Percentiles rank a stretch among this genome's conserved stretches.
phyloP scores from a whole-genome alignment of 2,329 filamentous ascomycete species.

The Colletotrichum agaves region DNA sequence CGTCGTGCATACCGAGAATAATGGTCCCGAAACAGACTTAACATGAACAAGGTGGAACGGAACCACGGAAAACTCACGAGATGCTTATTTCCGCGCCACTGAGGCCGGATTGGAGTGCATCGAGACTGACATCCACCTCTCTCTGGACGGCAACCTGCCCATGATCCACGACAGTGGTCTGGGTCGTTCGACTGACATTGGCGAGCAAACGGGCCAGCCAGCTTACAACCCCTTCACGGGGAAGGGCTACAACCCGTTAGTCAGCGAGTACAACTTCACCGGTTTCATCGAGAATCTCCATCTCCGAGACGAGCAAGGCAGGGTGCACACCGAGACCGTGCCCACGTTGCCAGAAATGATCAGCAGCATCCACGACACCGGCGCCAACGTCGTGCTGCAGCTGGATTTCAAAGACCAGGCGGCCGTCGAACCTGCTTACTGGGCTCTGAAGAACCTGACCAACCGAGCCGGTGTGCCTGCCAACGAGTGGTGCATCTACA shows the following conservation, averaged over 20 bases:
- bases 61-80: neutral
- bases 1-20: neutral
- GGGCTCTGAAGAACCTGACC: slow-evolving; percentile 11
- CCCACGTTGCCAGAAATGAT: slow-evolving; percentile 12
- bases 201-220: neutral
- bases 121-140: slow-evolving; percentile 14
- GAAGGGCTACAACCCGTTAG: neutral
- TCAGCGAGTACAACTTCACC: neutral
- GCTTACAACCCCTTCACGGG: slow-evolving; percentile 19
- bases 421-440: slow-evolving; percentile 8
- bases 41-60: neutral
- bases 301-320: slow-evolving; percentile 12
- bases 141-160: neutral
- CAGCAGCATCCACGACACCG: neutral
- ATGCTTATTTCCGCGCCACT: slow-evolving; percentile 5
- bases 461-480: slow-evolving; percentile 10
- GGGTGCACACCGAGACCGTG: slow-evolving; percentile 9
- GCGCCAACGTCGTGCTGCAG: slow-evolving; percentile 10
- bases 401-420: slow-evolving; percentile 16
- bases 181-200: neutral
- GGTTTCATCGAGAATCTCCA: slow-evolving; percentile 9
- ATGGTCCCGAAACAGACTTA: neutral
- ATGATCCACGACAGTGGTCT: slow-evolving; percentile 11
- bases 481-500: slow-evolving; percentile 22
- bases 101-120: slow-evolving; percentile 16